Base-by-base conservation (phyloP, 176 grass and related monocot genomes). In the Ensete ventricosum region DNA sequence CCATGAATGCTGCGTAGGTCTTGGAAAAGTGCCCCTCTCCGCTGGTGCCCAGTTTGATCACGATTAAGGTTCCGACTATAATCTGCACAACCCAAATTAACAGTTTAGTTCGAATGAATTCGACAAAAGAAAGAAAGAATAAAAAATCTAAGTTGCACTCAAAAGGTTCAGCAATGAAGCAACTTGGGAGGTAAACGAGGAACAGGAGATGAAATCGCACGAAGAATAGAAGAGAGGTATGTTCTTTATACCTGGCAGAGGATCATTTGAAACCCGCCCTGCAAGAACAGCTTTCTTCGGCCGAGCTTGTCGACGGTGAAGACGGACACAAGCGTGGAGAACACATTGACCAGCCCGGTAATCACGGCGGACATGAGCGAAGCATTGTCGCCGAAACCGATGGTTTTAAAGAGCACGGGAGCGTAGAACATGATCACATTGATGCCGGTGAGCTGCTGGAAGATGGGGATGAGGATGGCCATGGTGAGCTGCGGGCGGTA, bases 371-470 rank as follows among this genome's bases (percentile, higher is more conserved):
- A 70, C 43, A 70, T 51, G 14, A 70, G 67, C 17, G 67, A 52
- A 70, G 67, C 67, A 10, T 70, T 48, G 29, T 70, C 12, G 8
- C 67, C 67, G 67, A 70, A 70, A 2, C 67, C 67, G 9, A 70
- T 70, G 0, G 67, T 70, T 9, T 17, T 70, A 17, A 70, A 70
- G 19, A 70, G 67, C 43, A 70, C 67, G 11, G 67, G 67, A 1
- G 67, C 72, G 21, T 74, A 74, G 23, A 74, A 74, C 72, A 74
- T 74, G 53, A 74, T 74, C 12, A 74, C 72, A 3, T 74, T 74
- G 72, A 74, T 74, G 1, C 72, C 72, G 11, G 72, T 74, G 10
- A 74, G 53, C 22, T 74, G 72, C 72, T 74, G 72, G 72, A 74
- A 74, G 53, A 55, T 16, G 14, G 72, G 72, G 11, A 74, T 74